Evolutionary conservation across 306 rosid genomes (phyloP).

Genomic region (Astragalus glycyphyllos): DNA sequence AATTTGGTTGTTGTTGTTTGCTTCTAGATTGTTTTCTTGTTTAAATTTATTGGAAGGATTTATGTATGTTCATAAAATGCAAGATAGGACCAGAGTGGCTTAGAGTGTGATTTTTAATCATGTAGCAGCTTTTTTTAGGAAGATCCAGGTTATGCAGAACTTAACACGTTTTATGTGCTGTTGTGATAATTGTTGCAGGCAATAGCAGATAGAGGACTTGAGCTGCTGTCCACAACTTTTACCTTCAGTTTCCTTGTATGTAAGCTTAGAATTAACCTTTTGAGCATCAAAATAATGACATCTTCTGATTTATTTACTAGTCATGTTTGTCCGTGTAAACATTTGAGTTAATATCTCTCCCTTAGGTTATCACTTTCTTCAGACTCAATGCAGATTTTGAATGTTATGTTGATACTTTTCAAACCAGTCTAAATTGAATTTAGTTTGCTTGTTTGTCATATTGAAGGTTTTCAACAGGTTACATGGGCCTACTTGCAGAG

Average conservation of each 20-base stretch:
- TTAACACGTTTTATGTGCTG: neutral
- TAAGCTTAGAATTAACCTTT: slow-evolving; percentile 36
- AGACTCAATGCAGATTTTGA: slow-evolving; percentile 12
- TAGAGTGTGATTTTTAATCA: slow-evolving; percentile 8
- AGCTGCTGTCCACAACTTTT: slow-evolving; percentile 81
- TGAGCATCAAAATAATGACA: slow-evolving; percentile 13
- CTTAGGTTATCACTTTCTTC: slow-evolving; percentile 2
- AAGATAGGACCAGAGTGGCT: neutral
- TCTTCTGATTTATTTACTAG: slow-evolving; percentile 15
- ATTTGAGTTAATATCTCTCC: neutral
- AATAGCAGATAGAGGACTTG: slow-evolving; percentile 84
- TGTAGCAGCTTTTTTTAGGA: neutral
- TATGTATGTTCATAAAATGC: slow-evolving; percentile 13
- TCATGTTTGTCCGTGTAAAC: slow-evolving; percentile 20
- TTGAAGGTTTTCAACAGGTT: slow-evolving; percentile 1
- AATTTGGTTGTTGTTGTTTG: slow-evolving; percentile 2
- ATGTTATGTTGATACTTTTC: neutral
- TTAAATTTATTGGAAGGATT: slow-evolving; percentile 11
- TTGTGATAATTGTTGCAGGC: slow-evolving; percentile 47
- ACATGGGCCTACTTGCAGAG: neutral
- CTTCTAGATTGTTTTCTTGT: slow-evolving; percentile 16
- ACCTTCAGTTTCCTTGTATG: slow-evolving; percentile 81
- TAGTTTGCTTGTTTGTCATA: slow-evolving; percentile 13
- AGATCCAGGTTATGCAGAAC: slow-evolving; percentile 27
- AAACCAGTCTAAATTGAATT: slow-evolving; percentile 1